Evolutionary conservation across 306 rosid species (phyloP).

Genomic region (Vigna hirtella): DNA sequence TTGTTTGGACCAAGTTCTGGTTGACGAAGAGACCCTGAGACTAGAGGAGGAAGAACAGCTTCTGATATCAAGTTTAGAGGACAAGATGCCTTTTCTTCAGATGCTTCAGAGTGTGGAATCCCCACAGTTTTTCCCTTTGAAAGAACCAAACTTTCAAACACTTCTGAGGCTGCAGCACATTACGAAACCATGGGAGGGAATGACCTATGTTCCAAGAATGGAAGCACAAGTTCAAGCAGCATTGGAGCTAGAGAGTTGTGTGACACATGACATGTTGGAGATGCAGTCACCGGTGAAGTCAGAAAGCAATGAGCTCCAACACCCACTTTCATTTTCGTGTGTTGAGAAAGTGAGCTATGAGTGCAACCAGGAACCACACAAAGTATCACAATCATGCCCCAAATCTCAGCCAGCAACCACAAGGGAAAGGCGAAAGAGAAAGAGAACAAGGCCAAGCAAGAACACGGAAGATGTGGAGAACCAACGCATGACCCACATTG

Average conservation of each 20-base stretch:
- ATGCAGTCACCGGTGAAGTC: slow-evolving; percentile 72
- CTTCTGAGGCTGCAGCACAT: slow-evolving; percentile 68
- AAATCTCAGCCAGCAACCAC: slow-evolving; percentile 42
- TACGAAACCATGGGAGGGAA: slow-evolving; percentile 63
- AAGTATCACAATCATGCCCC: slow-evolving; percentile 26
- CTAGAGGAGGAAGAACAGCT: slow-evolving; percentile 53
- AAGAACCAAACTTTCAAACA: slow-evolving; percentile 78
- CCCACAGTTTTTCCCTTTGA: slow-evolving; percentile 57
- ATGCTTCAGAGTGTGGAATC: slow-evolving; percentile 84
- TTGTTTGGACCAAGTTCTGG: slow-evolving; percentile 61
- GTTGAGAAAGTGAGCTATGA: slow-evolving; percentile 54
- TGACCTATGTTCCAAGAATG: slow-evolving; percentile 44
- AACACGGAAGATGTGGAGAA: slow-evolving; percentile 93
- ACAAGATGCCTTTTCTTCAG: slow-evolving; percentile 81
- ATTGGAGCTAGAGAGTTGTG: slow-evolving; percentile 71
- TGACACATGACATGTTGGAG: slow-evolving; percentile 63
- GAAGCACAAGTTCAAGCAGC: slow-evolving; percentile 55
- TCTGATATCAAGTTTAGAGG: slow-evolving; percentile 57
- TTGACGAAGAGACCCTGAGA: slow-evolving; percentile 47
- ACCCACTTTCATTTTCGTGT: slow-evolving; percentile 51
- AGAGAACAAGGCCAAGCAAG: slow-evolving; percentile 77
- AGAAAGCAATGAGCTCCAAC: slow-evolving; percentile 59
- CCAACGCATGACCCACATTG: slow-evolving; percentile 96
- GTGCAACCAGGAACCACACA: slow-evolving; percentile 54
- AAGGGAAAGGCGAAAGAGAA: slow-evolving; percentile 75